Conservation (phyloP, 2,329 filamentous ascomycete genomes). For the Cryphonectria parasitica region DNA sequence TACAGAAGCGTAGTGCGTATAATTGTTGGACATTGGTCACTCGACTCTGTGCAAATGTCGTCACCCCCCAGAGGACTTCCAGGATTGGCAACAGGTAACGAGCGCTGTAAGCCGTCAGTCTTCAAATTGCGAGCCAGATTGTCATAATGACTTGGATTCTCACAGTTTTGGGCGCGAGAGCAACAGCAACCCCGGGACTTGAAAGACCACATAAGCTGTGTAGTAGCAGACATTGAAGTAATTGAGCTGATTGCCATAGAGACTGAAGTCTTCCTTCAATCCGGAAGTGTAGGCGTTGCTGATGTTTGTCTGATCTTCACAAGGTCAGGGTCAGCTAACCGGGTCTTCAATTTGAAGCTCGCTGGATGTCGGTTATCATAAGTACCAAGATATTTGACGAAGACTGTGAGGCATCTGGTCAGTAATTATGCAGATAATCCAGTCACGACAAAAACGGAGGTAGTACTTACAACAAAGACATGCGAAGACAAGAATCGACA, state of each 20-base stretch:
- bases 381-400: conserved; percentile 41
- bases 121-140: not conserved
- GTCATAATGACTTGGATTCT: conserved; percentile 14
- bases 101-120: conserved; percentile 27
- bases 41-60: conserved; percentile 38
- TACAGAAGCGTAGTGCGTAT: conserved; percentile 37
- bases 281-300: conserved; percentile 45
- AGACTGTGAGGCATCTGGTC: conserved; percentile 32
- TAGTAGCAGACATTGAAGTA: conserved; percentile 47
- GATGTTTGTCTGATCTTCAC: conserved; percentile 39
- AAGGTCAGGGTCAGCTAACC: not conserved
- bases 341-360: not conserved
- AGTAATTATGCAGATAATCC: conserved; percentile 13
- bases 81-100: conserved; percentile 39
- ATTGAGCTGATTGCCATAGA: conserved; percentile 46
- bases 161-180: conserved; percentile 38
- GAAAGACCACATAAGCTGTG: conserved; percentile 43
- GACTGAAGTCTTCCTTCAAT: conserved; percentile 43
- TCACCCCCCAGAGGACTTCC: conserved; percentile 39
- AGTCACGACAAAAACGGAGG: not conserved
- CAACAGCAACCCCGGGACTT: conserved; percentile 39
- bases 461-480: conserved; percentile 39
- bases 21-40: conserved; percentile 38
- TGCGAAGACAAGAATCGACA: conserved; percentile 39
- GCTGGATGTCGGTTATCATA: conserved; percentile 29